Conservation (phyloP, 345 rosid species). For the Punica granatum region DNA sequence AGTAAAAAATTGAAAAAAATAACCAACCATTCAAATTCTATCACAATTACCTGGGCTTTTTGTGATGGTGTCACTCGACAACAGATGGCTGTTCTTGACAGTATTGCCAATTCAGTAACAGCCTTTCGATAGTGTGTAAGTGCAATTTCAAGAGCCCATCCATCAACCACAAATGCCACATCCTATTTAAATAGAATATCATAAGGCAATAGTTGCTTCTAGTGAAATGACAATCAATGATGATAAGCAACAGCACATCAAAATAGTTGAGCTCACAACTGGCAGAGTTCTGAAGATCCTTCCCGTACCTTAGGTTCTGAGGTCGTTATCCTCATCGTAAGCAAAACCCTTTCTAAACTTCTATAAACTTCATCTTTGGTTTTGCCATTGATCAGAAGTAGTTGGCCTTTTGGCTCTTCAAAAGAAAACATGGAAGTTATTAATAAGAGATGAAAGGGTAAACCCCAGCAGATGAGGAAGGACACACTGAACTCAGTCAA, state of each 20-base stretch:
- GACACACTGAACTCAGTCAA: slow-evolving; percentile 19
- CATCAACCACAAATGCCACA: slow-evolving; percentile 93
- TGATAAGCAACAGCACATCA: not conserved
- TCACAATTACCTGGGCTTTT: slow-evolving; percentile 74
- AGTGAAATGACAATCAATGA: not conserved
- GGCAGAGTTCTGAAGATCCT: slow-evolving; percentile 8
- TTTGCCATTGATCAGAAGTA: slow-evolving; percentile 86
- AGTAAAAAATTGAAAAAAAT: not conserved
- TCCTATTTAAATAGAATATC: slow-evolving; percentile 37
- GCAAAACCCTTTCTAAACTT: slow-evolving; percentile 92
- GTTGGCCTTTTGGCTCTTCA: slow-evolving; percentile 96
- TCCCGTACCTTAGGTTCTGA: slow-evolving; percentile 84
- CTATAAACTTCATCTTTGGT: slow-evolving; percentile 78
- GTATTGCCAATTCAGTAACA: slow-evolving; percentile 87
- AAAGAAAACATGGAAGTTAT: slow-evolving; percentile 3
- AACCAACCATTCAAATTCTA: not conserved
- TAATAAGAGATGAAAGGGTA: not conserved
- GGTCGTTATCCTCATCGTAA: slow-evolving; percentile 83
- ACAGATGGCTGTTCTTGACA: slow-evolving; percentile 96
- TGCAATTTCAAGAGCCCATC: slow-evolving; percentile 98
- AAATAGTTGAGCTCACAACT: not conserved
- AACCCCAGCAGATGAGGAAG: not conserved
- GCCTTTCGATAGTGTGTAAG: slow-evolving; percentile 71
- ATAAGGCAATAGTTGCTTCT: not conserved
- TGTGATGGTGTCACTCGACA: slow-evolving; percentile 98